Base-by-base conservation (phyloP, 1,284 basidiomycete genomes). In the Apiotrichum gamsii region DNA sequence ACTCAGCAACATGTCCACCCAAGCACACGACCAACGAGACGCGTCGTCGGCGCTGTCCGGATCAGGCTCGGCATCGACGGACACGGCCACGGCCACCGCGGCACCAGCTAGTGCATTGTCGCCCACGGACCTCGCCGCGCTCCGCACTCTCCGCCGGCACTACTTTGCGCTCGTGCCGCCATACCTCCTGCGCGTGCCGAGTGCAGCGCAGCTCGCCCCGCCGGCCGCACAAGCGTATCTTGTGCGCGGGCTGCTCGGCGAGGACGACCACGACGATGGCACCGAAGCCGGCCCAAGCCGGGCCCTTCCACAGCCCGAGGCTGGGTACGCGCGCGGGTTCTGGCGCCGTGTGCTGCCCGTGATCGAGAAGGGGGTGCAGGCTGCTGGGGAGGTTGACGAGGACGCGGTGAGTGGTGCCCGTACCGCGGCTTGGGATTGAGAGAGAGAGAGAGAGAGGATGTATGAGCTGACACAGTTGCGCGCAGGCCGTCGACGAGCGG, bases 161-260 rank as follows among this genome's bases (percentile, higher is more conserved):
- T 68, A 69, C 51, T 62, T 61, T 25, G 58, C 68, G 21, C 61
- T 72, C 6, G 60, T 63, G n/a, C 68, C 70, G 4, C 32, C 62
- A 0, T 65, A 65, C 45, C 53, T 64, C 23, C 57, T 72, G 13
- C 29, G 28, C 10, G 36, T 69, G 1, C 66, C 67, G 2, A 9
- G 43, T 1, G 10, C 55, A 9, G 25, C 6, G 6, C 8, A 6
- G 25, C 25, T 28, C 8, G 57, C 54, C 16, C 33, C 30, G 4
- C 24, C 23, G 4, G 18, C 31, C 0, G 41, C 29, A 1, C 67
- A 67, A 34, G 19, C 21, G 8, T 62, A 41, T 37, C 51, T 70
- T 25, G 39, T 64, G 28, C 19, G 39, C 10, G 29, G 43, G 23
- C 25, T 62, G 14, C 30, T 56, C 24, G 39, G 49, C 1, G 45